A percentile compares a stretch with the other conserved stretches of the same genome.
phyloP scores from a whole-genome alignment of 2,329 filamentous ascomycete species.

The Colletotrichum sp. region DNA sequence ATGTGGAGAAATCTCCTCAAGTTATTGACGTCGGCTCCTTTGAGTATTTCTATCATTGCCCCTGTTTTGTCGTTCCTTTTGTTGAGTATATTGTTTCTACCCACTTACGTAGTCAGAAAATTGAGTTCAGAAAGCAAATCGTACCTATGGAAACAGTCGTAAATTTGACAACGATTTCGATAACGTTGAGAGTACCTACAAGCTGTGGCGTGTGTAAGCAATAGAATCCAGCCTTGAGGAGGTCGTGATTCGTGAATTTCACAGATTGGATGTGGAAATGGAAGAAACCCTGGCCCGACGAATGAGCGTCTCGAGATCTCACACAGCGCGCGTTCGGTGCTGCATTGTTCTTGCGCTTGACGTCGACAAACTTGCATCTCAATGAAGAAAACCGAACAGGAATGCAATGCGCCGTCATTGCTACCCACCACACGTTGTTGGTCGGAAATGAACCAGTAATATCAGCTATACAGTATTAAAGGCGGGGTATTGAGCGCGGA shows the following conservation, averaged over 20 bases:
- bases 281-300: neutral
- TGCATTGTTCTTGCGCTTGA: neutral
- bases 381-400: neutral
- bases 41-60: too few relatives aligned
- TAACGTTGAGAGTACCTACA: too few relatives aligned
- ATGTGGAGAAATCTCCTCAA: too few relatives aligned
- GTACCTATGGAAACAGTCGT: too few relatives aligned
- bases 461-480: neutral
- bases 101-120: too few relatives aligned
- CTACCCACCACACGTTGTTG: neutral
- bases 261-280: neutral
- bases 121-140: too few relatives aligned
- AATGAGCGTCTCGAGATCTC: neutral
- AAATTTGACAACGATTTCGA: too few relatives aligned
- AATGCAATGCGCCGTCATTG: neutral
- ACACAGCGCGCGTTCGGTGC: neutral
- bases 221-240: neutral
- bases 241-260: neutral
- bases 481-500: neutral
- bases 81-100: too few relatives aligned
- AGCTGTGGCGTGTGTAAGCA: neutral
- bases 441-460: neutral
- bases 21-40: too few relatives aligned
- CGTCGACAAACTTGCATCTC: neutral
- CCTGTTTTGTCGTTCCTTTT: too few relatives aligned